Evolutionary conservation across 257 asterid genomes (phyloP).

Genomic region (Prunella vulgaris): DNA sequence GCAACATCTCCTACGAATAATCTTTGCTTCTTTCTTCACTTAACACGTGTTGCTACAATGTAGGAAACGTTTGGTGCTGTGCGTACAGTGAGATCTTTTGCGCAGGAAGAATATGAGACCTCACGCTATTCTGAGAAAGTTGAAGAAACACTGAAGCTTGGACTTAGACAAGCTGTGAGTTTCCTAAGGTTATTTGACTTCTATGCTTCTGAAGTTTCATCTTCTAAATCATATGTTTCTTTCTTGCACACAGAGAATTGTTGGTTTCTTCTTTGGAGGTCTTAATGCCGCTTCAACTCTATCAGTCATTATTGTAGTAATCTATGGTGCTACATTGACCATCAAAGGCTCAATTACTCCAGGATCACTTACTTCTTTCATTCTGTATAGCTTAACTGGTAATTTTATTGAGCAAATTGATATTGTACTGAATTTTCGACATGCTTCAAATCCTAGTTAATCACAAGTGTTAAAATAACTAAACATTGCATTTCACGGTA

Average conservation of each 20-base stretch:
- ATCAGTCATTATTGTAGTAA: slow-evolving; percentile 76
- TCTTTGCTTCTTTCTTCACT: no score
- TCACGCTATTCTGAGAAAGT: slow-evolving; percentile 80
- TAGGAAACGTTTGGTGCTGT: slow-evolving; percentile 87
- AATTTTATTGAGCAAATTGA: background rate
- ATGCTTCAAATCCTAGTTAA: slow-evolving; percentile 4
- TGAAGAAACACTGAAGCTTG: slow-evolving; percentile 77
- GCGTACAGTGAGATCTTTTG: slow-evolving; percentile 89
- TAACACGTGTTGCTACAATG: no score
- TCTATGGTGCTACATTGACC: slow-evolving; percentile 62
- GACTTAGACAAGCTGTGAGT: slow-evolving; percentile 83
- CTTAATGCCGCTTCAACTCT: slow-evolving; percentile 74
- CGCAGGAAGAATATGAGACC: slow-evolving; percentile 68
- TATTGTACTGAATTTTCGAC: slow-evolving; percentile 28
- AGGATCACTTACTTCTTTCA: slow-evolving; percentile 81
- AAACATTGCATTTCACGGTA: slow-evolving; percentile 16
- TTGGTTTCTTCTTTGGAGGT: slow-evolving; percentile 74
- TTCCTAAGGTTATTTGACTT: background rate
- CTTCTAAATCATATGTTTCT: slow-evolving; percentile 9
- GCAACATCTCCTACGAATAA: no score
- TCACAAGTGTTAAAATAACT: background rate
- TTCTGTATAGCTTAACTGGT: slow-evolving; percentile 88
- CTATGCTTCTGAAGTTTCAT: slow-evolving; percentile 2
- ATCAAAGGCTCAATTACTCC: slow-evolving; percentile 77
- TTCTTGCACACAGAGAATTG: slow-evolving; percentile 46